These are phyloP conservation scores for Coemansia sp. DNA, from an alignment of 192 early-diverging fungal species.

Conservation along the genomic window DNA sequence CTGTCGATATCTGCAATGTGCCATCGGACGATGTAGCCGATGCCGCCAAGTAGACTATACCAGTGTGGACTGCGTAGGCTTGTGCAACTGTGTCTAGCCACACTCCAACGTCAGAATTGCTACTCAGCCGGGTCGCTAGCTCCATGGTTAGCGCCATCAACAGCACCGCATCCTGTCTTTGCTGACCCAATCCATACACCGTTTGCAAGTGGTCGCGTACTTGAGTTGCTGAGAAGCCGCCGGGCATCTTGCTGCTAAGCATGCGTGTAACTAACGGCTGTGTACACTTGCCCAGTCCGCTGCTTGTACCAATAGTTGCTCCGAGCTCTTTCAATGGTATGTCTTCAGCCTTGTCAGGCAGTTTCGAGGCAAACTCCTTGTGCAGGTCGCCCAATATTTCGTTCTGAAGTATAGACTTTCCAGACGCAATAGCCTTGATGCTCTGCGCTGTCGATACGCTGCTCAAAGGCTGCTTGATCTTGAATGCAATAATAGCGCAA, in stretches of 20 bases:
- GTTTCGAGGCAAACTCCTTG: conserved; percentile 82
- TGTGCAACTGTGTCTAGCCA: conserved; percentile 73
- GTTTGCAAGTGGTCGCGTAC: conserved; percentile 69
- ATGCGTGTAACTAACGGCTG: conserved; percentile 72
- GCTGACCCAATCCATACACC: conserved; percentile 76
- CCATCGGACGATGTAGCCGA: background rate
- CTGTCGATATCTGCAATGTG: conserved; percentile 53
- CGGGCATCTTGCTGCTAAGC: conserved; percentile 89
- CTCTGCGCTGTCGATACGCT: conserved; percentile 73
- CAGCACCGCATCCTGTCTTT: conserved; percentile 73
- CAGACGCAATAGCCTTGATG: conserved; percentile 79
- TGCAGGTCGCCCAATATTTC: conserved; percentile 94
- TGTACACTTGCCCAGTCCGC: conserved; percentile 80
- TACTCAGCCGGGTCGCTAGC: conserved; percentile 72
- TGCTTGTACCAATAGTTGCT: conserved; percentile 61
- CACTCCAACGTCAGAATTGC: conserved; percentile 11
- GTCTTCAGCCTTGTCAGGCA: conserved; percentile 92
- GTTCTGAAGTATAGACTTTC: conserved; percentile 97
- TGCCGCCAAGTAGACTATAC: conserved; percentile 58
- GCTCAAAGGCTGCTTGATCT: conserved; percentile 79
- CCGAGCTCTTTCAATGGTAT: conserved; percentile 76
- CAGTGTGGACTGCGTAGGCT: conserved; percentile 72
- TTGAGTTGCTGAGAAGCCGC: conserved; percentile 78
- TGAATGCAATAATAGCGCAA: conserved; percentile 79
- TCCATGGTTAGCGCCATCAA: conserved; percentile 80